These are phyloP conservation scores for Peltaster fructicola DNA, from an alignment of 2,329 filamentous ascomycete genomes.

Conservation along the genomic window DNA sequence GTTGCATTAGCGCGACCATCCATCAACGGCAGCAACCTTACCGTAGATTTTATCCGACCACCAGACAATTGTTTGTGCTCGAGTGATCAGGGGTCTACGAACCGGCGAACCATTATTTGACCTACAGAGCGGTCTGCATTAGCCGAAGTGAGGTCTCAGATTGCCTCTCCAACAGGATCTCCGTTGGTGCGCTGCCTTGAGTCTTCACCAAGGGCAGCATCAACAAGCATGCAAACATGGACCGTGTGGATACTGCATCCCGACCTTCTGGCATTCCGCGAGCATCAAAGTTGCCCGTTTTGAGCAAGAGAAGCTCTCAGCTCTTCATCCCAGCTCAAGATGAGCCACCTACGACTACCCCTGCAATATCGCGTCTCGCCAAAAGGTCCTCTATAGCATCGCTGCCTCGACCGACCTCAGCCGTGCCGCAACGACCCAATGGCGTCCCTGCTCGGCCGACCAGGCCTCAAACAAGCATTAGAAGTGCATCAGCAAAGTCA, in stretches of 20 bases:
- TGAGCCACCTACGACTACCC: constrained; percentile 2
- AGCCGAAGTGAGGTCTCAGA: no score
- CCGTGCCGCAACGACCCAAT: neutral
- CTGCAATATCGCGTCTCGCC: constrained; percentile 2
- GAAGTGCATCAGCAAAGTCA: constrained; percentile 3
- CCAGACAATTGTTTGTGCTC: no score
- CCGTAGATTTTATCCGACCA: no score
- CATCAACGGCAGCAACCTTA: no score
- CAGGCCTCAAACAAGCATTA: constrained; percentile 2
- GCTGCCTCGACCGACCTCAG: constrained; percentile 3
- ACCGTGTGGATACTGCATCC: constrained; percentile 2
- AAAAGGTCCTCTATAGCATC: constrained; percentile 6
- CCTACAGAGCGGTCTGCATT: no score
- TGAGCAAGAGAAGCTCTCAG: constrained; percentile 6
- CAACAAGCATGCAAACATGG: constrained; percentile 2
- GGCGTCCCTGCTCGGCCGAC: constrained; percentile 1
- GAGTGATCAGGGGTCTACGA: no score
- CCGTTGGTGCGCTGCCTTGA: no score
- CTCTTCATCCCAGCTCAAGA: constrained; percentile 1
- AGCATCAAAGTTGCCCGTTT: constrained; percentile 8
- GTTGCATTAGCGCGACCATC: no score
- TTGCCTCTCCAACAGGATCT: no score
- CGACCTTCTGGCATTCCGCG: constrained; percentile 7
- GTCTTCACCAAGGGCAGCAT: no score
- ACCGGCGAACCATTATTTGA: no score